Base-by-base conservation (phyloP, 2,329 filamentous ascomycete genomes). In the Zymoseptoria tritici region DNA sequence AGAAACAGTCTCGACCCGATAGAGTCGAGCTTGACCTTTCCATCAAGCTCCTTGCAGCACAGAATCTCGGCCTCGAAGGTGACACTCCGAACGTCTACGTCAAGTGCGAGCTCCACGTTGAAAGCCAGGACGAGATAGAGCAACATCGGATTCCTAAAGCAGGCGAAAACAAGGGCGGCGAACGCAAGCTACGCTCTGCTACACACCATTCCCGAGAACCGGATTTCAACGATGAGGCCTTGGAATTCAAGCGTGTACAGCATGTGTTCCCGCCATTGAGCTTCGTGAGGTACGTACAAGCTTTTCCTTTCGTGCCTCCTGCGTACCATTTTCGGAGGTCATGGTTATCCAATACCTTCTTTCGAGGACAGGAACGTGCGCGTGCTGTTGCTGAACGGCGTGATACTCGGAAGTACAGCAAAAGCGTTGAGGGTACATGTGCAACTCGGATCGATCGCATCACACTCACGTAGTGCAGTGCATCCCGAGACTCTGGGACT, bases 31-130 rank as follows among this genome's bases (percentile, higher is more conserved):
- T 96, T 29, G 82, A 88, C 65, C 78, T 96, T 8, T 80, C 77
- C 54, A 86, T 96, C 64, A 88, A 85, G 36, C 75, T 96, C 24
- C 81, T 91, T 60, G 90, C 89, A 5, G 92, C 85, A 1, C 90
- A 95, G 71, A 81, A 88, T 60, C 75, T 94, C 0, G 83, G 89
- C 29, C 73, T 77, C 1, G 78, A 79, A 29, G 80, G 82, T 62
- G 76, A 78, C 29, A 78, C 79, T 21, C 82, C 80, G 62, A 84
- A 85, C 49, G 90, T 90, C 1, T 84, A 89, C 60, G 82, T 96
- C 67, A 91, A 88, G 71, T 87, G 87, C 63, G 88, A 94, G 71
- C 75, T 97, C 58, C 90, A 95, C 72, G 84, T 92, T 16, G 91
- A 94, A 70, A 88, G 79, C 58, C 77, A 76, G n/a, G 78, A 80